Base-by-base conservation (phyloP, 371 early-diverging fungal genomes). In the Lichtheimia ramosa region DNA sequence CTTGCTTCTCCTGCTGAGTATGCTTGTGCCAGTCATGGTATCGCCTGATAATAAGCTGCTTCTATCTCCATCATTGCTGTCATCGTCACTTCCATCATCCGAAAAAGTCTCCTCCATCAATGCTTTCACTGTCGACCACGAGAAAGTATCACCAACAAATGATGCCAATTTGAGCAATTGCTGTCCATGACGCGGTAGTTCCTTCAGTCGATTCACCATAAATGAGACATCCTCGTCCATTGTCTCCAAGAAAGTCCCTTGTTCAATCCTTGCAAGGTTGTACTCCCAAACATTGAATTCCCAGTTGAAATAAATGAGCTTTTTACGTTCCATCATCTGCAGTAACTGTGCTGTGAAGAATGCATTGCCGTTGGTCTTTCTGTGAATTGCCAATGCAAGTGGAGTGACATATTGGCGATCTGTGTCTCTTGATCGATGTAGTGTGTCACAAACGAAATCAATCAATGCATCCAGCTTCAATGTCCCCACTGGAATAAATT, bases 271-370 rank as follows among this genome's bases (percentile, higher is more conserved):
- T 13, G 51, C 21, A 10, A 75, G 21, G 24, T 74, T 69, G 54
- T 70, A 79, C 14, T 71, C 72, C 79, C 79, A 79, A 56, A 70
- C 59, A 28, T 79, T 79, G 20, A 69, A 64, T 23, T 73, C 71
- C 79, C 79, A 79, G 50, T 79, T 66, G 57, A 75, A 79, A 51
- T 71, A 79, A 14, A 79, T 75, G 3, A 74, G 50, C 34, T 70
- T 73, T 46, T 79, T 75, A 27, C 74, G 75, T 53, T 74, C 78
- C 21, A 74, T 59, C 13, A 73, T 65, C 21, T 58, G 56, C 5
- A 79, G 58, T 39, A 75, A 52, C 48, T 79, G 79, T 3, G 71
- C 54, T 8, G 66, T 64, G 40, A 75, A 79, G 41, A 79, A 75
- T 7, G 74, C 71, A 41, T 75, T 79, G 28, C 79, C 79, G 41